Evolutionary conservation across 495 filamentous ascomycete species (phyloP).

Genomic region (Penicillium longicatenatum): DNA sequence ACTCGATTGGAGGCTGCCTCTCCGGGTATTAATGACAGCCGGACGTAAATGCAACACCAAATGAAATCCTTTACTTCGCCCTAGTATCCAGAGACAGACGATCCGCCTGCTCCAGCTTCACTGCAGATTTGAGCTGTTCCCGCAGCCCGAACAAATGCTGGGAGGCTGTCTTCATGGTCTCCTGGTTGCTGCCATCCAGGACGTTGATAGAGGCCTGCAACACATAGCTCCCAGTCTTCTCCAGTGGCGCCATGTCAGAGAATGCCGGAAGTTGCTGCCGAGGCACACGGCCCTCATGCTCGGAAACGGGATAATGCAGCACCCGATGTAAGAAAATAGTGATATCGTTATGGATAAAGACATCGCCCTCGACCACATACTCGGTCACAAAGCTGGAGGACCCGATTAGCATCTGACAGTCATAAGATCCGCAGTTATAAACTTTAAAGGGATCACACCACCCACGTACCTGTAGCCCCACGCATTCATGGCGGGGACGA

Average conservation of each 20-base stretch:
- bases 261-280: slow-evolving; percentile 37
- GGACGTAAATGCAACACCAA: not conserved
- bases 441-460: slow-evolving; percentile 13
- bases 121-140: slow-evolving; percentile 62
- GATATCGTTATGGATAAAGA: slow-evolving; percentile 51
- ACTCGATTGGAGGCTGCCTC: slow-evolving; percentile 25
- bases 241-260: slow-evolving; percentile 40
- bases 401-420: slow-evolving; percentile 18
- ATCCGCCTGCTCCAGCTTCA: slow-evolving; percentile 65
- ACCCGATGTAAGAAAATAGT: slow-evolving; percentile 51
- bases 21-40: slow-evolving; percentile 29
- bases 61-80: slow-evolving; percentile 41
- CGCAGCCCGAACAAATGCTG: slow-evolving; percentile 62
- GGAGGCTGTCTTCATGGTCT: slow-evolving; percentile 56
- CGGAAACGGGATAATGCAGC: slow-evolving; percentile 37
- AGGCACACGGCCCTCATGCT: slow-evolving; percentile 29
- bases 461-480: slow-evolving; percentile 51
- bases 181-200: slow-evolving; percentile 53
- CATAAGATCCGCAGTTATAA: slow-evolving; percentile 14
- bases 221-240: slow-evolving; percentile 53
- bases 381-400: slow-evolving; percentile 47
- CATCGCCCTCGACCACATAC: slow-evolving; percentile 50
- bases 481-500: slow-evolving; percentile 48
- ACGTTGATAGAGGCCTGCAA: slow-evolving; percentile 51
- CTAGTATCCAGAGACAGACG: slow-evolving; percentile 67